phyloP scores from a whole-genome alignment of 1,139 yeast species.

The Torulaspora globosa region DNA sequence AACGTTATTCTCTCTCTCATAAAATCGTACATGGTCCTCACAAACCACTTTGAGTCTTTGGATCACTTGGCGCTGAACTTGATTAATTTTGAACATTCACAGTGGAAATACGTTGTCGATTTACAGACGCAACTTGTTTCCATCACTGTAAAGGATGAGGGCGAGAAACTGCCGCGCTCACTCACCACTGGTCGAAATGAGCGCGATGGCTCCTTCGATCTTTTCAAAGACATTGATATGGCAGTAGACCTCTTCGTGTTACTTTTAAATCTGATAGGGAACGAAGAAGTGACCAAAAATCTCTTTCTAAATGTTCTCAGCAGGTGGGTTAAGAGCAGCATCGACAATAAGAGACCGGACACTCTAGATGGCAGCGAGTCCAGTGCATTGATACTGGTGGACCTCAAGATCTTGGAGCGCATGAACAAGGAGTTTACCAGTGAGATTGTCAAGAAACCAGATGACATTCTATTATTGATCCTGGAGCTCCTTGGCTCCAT shows the following conservation, averaged over 20 bases:
- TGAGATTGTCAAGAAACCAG: conserved; percentile 57
- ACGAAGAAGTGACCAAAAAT: conserved; percentile 45
- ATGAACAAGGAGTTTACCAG: conserved; percentile 60
- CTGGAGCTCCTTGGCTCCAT: conserved; percentile 42
- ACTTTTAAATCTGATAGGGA: conserved; percentile 50
- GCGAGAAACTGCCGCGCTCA: conserved; percentile 1
- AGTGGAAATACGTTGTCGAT: conserved; percentile 47
- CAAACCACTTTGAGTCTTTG: conserved; percentile 38
- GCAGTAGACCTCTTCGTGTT: conserved; percentile 47
- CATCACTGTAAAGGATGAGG: conserved; percentile 36
- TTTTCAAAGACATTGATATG: conserved; percentile 50
- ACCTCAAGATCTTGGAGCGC: conserved; percentile 61
- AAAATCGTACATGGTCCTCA: conserved; percentile 46
- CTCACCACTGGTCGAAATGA: neutral
- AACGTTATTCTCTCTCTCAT: conserved; percentile 49
- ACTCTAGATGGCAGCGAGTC: conserved; percentile 39
- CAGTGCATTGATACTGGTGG: conserved; percentile 56
- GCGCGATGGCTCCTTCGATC: conserved; percentile 22
- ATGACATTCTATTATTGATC: conserved; percentile 55
- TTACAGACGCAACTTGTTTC: conserved; percentile 52
- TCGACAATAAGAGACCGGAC: conserved; percentile 17
- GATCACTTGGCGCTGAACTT: conserved; percentile 45
- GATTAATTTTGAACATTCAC: conserved; percentile 43
- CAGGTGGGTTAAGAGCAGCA: conserved; percentile 50
- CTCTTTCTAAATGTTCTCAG: conserved; percentile 53